Conservation (phyloP, 208 protist species). For the Leishmania tropica region DNA sequence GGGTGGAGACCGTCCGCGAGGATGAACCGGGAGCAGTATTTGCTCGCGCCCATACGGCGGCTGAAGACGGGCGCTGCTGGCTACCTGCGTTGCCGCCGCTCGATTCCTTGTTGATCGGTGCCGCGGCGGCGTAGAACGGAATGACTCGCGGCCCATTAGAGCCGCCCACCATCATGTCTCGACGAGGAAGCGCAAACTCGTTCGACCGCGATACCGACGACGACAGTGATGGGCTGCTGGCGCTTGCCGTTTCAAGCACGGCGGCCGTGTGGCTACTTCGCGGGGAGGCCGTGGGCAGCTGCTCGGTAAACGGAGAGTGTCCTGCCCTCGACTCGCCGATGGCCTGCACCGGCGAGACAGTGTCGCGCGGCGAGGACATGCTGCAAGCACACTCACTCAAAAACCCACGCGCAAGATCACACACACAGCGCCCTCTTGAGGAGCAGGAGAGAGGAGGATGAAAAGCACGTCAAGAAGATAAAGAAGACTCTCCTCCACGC, state of each 20-base stretch:
- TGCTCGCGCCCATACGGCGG: background rate
- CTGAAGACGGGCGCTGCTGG: constrained; percentile 7
- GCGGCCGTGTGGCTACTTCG: background rate
- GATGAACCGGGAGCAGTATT: background rate
- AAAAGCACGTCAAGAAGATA: background rate
- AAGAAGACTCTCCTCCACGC: background rate
- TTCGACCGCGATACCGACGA: background rate
- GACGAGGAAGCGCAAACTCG: constrained; percentile 8
- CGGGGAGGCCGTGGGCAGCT: background rate
- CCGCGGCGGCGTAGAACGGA: constrained; percentile 5
- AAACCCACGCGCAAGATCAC: background rate
- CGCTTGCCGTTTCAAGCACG: background rate
- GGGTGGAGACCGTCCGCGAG: background rate
- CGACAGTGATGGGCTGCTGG: background rate
- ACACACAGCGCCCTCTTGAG: background rate
- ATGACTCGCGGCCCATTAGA: background rate
- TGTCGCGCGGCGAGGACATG: constrained; percentile 8
- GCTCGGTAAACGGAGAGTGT: background rate
- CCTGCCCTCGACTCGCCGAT: background rate
- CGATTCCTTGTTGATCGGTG: background rate
- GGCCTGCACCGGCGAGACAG: background rate
- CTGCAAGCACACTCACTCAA: background rate
- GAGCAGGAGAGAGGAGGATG: background rate
- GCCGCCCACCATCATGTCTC: background rate
- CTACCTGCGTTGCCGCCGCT: background rate